Conservation (phyloP, 257 asterid genomes). For the Penstemon davidsonii region DNA sequence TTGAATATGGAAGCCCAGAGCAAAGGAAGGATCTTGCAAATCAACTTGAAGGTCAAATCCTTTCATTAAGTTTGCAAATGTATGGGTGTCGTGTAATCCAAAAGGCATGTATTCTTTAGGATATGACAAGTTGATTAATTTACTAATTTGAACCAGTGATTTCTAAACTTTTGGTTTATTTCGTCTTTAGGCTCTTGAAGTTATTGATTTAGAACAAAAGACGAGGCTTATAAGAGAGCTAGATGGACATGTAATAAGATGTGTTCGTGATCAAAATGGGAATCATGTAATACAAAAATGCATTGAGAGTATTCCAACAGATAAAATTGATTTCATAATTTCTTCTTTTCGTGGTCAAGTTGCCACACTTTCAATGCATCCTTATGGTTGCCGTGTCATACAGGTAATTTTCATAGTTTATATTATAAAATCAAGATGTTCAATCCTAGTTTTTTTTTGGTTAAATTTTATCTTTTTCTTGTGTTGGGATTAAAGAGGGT, state of each 20-base stretch:
- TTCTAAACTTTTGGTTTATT: slow-evolving; percentile 17
- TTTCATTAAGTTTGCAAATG: slow-evolving; percentile 62
- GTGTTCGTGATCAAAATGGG: slow-evolving; percentile 62
- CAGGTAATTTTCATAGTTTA: slow-evolving; percentile 45
- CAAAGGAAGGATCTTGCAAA: slow-evolving; percentile 53
- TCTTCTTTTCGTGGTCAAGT: slow-evolving; percentile 65
- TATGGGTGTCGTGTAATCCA: slow-evolving; percentile 75
- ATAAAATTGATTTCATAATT: slow-evolving; percentile 48
- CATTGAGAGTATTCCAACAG: slow-evolving; percentile 61
- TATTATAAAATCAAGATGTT: slow-evolving; percentile 5
- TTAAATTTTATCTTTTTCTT: slow-evolving; percentile 4
- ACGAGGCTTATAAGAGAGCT: slow-evolving; percentile 51
- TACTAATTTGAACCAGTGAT: background rate
- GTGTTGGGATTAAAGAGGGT: slow-evolving; percentile 48
- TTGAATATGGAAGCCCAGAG: slow-evolving; percentile 51
- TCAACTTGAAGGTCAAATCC: slow-evolving; percentile 51
- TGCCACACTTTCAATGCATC: slow-evolving; percentile 70
- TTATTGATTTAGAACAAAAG: slow-evolving; percentile 52
- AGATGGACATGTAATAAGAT: slow-evolving; percentile 54
- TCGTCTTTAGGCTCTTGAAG: slow-evolving; percentile 52
- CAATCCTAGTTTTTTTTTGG: background rate
- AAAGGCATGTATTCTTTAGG: slow-evolving; percentile 38
- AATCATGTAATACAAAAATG: slow-evolving; percentile 75
- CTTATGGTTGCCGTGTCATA: slow-evolving; percentile 75
- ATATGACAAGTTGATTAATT: too few relatives aligned